Conservation (phyloP, 169 alveolate genomes). For the Theileria parva region DNA sequence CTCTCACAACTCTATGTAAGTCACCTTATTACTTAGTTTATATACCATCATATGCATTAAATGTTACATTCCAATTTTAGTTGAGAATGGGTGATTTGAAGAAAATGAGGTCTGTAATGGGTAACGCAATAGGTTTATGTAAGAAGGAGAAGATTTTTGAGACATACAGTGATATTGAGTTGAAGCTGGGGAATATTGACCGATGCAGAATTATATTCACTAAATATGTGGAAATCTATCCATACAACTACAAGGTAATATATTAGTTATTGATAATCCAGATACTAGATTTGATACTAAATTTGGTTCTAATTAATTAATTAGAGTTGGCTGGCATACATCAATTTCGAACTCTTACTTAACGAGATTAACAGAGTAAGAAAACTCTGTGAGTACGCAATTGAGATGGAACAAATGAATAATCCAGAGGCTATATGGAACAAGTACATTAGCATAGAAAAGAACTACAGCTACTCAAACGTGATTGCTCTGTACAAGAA, state of each 20-base stretch:
- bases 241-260: constrained; percentile 80
- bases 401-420: constrained; percentile 83
- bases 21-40: constrained; percentile 43
- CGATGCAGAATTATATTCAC: constrained; percentile 91
- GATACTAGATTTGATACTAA: neutral
- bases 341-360: constrained; percentile 85
- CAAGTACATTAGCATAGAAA: constrained; percentile 79
- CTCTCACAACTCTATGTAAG: constrained; percentile 83
- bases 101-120: constrained; percentile 89
- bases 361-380: constrained; percentile 90
- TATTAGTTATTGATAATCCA: constrained; percentile 9
- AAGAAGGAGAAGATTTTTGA: constrained; percentile 88
- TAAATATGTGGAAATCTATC: constrained; percentile 88
- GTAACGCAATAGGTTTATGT: constrained; percentile 91
- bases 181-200: constrained; percentile 91
- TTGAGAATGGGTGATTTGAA: constrained; percentile 79
- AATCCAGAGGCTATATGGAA: constrained; percentile 90
- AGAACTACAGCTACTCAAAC: constrained; percentile 56
- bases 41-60: constrained; percentile 7
- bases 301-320: neutral
- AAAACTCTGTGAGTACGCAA: constrained; percentile 86
- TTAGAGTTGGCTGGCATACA: constrained; percentile 87
- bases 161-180: constrained; percentile 91
- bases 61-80: constrained; percentile 23
- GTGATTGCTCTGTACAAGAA: constrained; percentile 88